Evolutionary conservation across 2,329 filamentous ascomycete species (phyloP), one percentile per base, ranked within the genome.

Genomic region (Penicillium sp.): DNA sequence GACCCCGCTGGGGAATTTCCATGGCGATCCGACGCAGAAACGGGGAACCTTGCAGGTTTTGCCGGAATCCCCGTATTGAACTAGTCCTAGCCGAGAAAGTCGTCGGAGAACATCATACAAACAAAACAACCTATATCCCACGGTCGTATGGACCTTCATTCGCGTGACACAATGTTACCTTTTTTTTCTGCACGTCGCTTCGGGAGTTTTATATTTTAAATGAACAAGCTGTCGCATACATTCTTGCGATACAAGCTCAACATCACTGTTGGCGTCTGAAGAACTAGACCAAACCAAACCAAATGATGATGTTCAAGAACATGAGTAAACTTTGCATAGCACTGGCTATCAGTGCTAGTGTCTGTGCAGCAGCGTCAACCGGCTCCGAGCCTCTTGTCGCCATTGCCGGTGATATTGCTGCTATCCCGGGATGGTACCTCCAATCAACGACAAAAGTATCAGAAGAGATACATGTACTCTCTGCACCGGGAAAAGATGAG

Each of bases 361-460:
- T 42, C 6, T 25, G 29, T 23, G 49, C 52, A 48, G 49, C 50
- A 46, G 54, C 38, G 9, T 32, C 10, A 3, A 32, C 47, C 9
- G 27, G 21, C 3, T 12, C 48, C n/a, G 32, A 54, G 4, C 37
- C 52, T 6, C 60, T 67, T 15, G 60, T 69, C 6, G 60, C 63
- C 4, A 50, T 51, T 0, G 52, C 70, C 6, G 70, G 71, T 16
- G 62, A 72, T 16, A 61, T 40, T 4, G 54, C 54, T 1, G 47
- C 60, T 23, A 65, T 74, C 16, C 65, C 70, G n/a, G 67, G 66
- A 56, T 85, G 82, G 82, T 70, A 79, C 54, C 62, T 85, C 18
- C 76, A 80, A 52, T 81, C 80, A 1, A 69, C 76, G 0, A 70
- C 75, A 3, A 59, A 67, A 35, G 67, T 70, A 5, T 67, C 70